Base-by-base conservation (phyloP, 2,329 filamentous ascomycete genomes). In the Nothomitra cinnamomea region DNA sequence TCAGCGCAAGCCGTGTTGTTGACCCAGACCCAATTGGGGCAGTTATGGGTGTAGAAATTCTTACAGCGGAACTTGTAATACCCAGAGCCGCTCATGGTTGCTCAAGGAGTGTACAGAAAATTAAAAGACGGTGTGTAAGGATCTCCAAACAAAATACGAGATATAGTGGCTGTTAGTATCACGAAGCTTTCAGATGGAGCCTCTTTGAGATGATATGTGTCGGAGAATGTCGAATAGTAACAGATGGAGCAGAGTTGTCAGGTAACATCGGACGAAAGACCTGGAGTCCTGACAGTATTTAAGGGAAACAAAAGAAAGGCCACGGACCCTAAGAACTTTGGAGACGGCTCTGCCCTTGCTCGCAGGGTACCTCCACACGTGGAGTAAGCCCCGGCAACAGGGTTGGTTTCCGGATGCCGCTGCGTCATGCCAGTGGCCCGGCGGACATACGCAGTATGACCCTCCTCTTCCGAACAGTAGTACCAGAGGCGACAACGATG, bases 31-130 rank as follows among this genome's bases (percentile, higher is more conserved):
- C 61, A 62, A 53, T 61, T 60, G 32, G 51, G 54, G 51, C 61
- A 62, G 48, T 62, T 57, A 43, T 60, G 57, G 13, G 49, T 51
- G 10, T 32, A 25, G 51, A 60, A 62, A 38, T 61, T 54, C 48
- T 61, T 62, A 57, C 61, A 62, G 21, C 58, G 60, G 51, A 58
- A 62, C 51, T 57, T 61, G 56, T 60, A 61, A 53, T 58, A 62
- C 50, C 61, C 61, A 10, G 60, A 57, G 24, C 54, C 57, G 40
- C 53, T 57, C 54, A 59, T 58, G 65, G 49, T 38, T 22, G 21
- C 38, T 32, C 12, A 38, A n/a, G 8, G 17, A 38, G n/a, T 17
- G 49, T 24, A 25, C 5, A 32, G 15, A 51, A 38, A 1, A 38
- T 15, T 42, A 51, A 40, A 32, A 38, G 49, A 51, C 35, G 6